Conservation (phyloP, 1,284 basidiomycete species). For the Ustilago tritici region DNA sequence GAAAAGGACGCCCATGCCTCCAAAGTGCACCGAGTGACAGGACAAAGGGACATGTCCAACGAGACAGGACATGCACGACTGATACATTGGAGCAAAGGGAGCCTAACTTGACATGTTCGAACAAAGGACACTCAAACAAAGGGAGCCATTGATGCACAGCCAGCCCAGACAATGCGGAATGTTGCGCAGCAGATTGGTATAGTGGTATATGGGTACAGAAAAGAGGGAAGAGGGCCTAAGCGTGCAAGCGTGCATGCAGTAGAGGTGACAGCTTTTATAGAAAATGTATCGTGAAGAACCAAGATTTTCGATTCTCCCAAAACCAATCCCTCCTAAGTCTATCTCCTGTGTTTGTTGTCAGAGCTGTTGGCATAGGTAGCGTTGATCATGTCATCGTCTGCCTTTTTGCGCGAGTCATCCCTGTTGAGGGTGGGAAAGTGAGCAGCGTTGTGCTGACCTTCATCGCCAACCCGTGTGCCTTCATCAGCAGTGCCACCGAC, state of each 20-base stretch:
- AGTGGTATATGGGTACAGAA: conserved; percentile 2
- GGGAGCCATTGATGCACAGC: no score
- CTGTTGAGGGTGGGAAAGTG: conserved; percentile 23
- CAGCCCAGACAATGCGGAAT: no score
- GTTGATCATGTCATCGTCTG: conserved; percentile 19
- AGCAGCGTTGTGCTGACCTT: neutral
- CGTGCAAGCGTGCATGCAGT: neutral
- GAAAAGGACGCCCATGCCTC: no score
- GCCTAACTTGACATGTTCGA: neutral
- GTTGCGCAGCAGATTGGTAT: neutral
- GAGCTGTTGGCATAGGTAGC: conserved; percentile 24
- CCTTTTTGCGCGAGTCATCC: conserved; percentile 25
- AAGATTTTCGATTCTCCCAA: neutral
- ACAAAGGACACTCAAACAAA: neutral
- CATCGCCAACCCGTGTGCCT: neutral
- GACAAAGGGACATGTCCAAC: no score
- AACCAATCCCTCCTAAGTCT: neutral
- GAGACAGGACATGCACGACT: no score
- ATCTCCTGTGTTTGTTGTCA: conserved; percentile 23
- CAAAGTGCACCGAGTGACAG: no score
- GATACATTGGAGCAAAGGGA: no score
- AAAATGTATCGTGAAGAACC: neutral
- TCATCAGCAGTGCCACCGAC: conserved; percentile 39
- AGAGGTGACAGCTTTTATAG: neutral
- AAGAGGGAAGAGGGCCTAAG: neutral